These are phyloP conservation scores for Lentinula raphanica DNA, from an alignment of 768 basidiomycete species.

Conservation along the genomic window DNA sequence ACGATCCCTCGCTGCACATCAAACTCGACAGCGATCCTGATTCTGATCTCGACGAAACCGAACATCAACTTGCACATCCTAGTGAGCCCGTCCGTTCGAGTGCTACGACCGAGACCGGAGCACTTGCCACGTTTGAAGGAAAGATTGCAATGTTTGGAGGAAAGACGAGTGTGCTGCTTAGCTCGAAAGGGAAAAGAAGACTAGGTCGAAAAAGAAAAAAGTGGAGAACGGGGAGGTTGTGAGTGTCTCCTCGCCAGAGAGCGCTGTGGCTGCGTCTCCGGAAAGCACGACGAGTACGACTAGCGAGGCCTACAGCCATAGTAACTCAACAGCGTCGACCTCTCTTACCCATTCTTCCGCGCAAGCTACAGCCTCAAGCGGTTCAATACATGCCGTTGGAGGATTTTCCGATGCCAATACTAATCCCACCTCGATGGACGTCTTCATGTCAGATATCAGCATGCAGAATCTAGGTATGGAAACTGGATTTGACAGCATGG, in stretches of 20 bases:
- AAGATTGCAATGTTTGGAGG: conserved; percentile 5
- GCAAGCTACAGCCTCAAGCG: too few relatives aligned
- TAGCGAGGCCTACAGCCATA: background rate
- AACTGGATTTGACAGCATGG: background rate
- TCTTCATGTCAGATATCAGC: conserved; percentile 2
- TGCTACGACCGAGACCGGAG: background rate
- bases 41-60: background rate
- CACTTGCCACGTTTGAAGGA: background rate
- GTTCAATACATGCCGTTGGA: background rate
- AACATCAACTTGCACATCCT: background rate
- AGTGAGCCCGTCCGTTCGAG: background rate
- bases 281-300: conserved; percentile 1
- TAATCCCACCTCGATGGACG: background rate
- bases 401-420: background rate
- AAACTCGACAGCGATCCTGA: background rate
- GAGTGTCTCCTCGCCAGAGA: background rate
- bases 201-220: background rate
- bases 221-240: background rate
- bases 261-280: background rate
- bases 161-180: background rate
- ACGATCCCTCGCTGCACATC: background rate
- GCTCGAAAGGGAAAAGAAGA: background rate
- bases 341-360: background rate
- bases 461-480: background rate
- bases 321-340: background rate